Evolutionary conservation across 352 stramenopile species (phyloP).

Genomic region (Globisporangium mamillatum): DNA sequence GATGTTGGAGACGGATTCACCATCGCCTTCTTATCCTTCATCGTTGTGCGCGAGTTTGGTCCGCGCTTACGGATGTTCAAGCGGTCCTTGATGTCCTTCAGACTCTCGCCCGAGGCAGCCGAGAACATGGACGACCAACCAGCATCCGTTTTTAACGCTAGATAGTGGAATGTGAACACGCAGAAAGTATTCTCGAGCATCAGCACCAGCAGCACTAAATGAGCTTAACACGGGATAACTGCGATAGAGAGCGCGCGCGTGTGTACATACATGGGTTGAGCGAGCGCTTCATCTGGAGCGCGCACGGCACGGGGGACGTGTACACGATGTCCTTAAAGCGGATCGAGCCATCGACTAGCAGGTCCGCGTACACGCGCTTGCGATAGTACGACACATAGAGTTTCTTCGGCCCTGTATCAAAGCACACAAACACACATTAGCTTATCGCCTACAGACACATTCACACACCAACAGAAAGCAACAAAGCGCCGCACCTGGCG

Average conservation of each 20-base stretch:
- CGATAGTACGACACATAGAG: slow-evolving; percentile 84
- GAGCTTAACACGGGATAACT: no score
- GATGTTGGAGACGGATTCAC: slow-evolving; percentile 22
- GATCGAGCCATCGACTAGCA: slow-evolving; percentile 73
- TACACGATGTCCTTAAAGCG: slow-evolving; percentile 77
- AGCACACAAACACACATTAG: slow-evolving; percentile 1
- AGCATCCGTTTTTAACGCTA: slow-evolving; percentile 73
- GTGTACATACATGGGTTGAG: slow-evolving; percentile 63
- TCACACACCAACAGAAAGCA: neutral
- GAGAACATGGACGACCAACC: slow-evolving; percentile 81
- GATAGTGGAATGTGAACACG: neutral
- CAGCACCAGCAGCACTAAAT: neutral
- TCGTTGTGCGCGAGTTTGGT: slow-evolving; percentile 47
- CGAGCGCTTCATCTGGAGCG: slow-evolving; percentile 79
- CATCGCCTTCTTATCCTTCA: slow-evolving; percentile 53
- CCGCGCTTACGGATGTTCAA: slow-evolving; percentile 71
- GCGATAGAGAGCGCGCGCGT: neutral
- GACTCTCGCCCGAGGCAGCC: slow-evolving; percentile 53
- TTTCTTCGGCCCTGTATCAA: slow-evolving; percentile 48
- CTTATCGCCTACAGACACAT: neutral
- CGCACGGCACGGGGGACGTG: slow-evolving; percentile 65
- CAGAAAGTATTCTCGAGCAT: neutral
- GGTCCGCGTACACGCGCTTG: slow-evolving; percentile 71
- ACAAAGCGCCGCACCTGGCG: slow-evolving; percentile 31
- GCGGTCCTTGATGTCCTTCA: slow-evolving; percentile 79